A percentile compares a stretch with the other conserved stretches of the same genome.
These are phyloP conservation scores for Ophiostoma angusticollis DNA, from an alignment of 2,329 filamentous ascomycete species.

Conservation along the genomic window DNA sequence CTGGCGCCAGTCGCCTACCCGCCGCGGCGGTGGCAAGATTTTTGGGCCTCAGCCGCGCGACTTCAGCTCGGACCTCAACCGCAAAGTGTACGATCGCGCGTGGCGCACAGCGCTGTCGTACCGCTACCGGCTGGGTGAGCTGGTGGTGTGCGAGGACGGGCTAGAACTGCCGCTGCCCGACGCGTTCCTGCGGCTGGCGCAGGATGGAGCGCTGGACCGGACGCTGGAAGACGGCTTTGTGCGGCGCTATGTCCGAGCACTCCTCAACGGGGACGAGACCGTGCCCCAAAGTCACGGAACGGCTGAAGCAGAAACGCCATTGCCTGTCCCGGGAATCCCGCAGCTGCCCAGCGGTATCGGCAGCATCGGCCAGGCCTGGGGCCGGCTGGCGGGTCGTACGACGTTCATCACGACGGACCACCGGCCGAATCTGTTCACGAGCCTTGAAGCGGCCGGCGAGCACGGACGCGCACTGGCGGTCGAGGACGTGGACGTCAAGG, in stretches of 20 bases:
- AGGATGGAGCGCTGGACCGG: slow-evolving; percentile 21
- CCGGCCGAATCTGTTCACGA: slow-evolving; percentile 51
- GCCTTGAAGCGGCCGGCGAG: slow-evolving; percentile 49
- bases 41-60: slow-evolving; percentile 88
- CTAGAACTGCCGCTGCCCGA: slow-evolving; percentile 51
- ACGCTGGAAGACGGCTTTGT: slow-evolving; percentile 35
- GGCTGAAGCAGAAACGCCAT: no score
- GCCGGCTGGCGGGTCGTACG: slow-evolving; percentile 52
- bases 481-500: slow-evolving; percentile 88
- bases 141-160: slow-evolving; percentile 71
- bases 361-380: slow-evolving; percentile 47
- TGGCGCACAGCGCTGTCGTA: slow-evolving; percentile 92
- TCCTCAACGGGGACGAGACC: slow-evolving; percentile 39
- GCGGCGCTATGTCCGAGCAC: slow-evolving; percentile 48
- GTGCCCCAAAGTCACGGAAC: no score
- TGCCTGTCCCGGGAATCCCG: slow-evolving; percentile 5
- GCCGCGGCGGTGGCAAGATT: slow-evolving; percentile 73
- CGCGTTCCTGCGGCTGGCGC: slow-evolving; percentile 32
- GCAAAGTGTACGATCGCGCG: slow-evolving; percentile 88
- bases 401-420: slow-evolving; percentile 57
- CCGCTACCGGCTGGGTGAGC: slow-evolving; percentile 73
- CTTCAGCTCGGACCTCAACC: slow-evolving; percentile 70
- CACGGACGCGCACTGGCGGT: slow-evolving; percentile 58
- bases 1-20: slow-evolving; percentile 66
- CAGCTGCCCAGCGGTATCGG: slow-evolving; percentile 3